Evolutionary conservation across 2,329 filamentous ascomycete genomes (phyloP).

Genomic region (Chaetomiaceae sp.): DNA sequence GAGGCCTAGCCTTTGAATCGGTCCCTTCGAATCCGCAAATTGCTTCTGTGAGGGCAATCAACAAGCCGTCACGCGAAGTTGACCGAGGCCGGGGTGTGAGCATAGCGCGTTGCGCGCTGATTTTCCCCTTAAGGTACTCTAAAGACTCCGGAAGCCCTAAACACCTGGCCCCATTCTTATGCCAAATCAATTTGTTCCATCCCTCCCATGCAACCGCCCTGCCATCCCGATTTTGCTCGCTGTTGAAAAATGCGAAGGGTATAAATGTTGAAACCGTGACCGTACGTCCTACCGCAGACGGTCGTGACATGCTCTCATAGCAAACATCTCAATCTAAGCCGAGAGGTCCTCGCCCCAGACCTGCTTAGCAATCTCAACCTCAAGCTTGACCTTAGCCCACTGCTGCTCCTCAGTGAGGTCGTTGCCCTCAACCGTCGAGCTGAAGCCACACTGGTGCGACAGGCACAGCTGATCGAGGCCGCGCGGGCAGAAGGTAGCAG

Average conservation of each 20-base stretch:
- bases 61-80: too few relatives aligned
- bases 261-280: constrained; percentile 11
- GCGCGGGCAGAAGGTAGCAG: constrained; percentile 40
- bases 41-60: too few relatives aligned
- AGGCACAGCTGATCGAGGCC: constrained; percentile 50
- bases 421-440: constrained; percentile 51
- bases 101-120: too few relatives aligned
- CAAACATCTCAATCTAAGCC: background rate
- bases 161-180: too few relatives aligned
- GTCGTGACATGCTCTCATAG: constrained; percentile 9
- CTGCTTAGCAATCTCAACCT: constrained; percentile 52
- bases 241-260: constrained; percentile 4
- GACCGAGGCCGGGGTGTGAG: too few relatives aligned
- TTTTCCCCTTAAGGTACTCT: too few relatives aligned
- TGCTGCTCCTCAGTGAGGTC: constrained; percentile 50
- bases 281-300: background rate
- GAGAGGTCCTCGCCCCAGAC: constrained; percentile 47
- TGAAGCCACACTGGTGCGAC: constrained; percentile 54
- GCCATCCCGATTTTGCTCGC: too few relatives aligned
- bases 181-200: too few relatives aligned
- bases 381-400: constrained; percentile 49
- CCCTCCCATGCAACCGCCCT: too few relatives aligned
- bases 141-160: too few relatives aligned
- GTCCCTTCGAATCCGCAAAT: too few relatives aligned
- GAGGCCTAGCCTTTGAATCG: too few relatives aligned